Percentiles rank a stretch among this genome's conserved stretches.
Conservation (phyloP, 2,329 filamentous ascomycete genomes). For the Trichoderma sp. region DNA sequence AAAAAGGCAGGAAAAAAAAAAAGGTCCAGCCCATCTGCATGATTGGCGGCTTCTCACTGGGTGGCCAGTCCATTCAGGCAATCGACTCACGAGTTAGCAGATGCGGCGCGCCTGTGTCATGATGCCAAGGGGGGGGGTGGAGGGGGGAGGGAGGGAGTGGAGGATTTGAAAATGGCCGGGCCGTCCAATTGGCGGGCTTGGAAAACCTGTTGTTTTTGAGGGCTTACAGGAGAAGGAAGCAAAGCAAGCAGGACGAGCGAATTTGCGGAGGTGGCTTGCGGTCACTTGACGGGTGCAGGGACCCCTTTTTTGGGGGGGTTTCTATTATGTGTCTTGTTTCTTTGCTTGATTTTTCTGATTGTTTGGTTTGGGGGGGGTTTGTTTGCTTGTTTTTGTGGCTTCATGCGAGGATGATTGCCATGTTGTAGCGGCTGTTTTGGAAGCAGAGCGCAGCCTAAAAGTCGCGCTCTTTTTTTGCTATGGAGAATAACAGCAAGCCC, state of each 20-base stretch:
- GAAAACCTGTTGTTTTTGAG: background rate
- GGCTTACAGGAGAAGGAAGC: background rate
- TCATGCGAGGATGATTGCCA: background rate
- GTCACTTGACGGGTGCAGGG: slow-evolving; percentile 15
- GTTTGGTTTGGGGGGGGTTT: too few species aligned
- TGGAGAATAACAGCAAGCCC: background rate
- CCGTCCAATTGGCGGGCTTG: background rate
- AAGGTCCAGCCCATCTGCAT: background rate
- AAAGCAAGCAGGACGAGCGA: background rate
- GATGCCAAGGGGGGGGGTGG: background rate
- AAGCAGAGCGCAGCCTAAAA: background rate
- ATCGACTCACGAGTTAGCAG: background rate
- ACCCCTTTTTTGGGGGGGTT: background rate
- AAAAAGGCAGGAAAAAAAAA: too few species aligned
- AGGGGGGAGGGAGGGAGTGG: background rate
- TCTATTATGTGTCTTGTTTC: background rate
- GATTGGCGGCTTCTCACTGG: background rate
- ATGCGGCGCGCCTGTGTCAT: background rate
- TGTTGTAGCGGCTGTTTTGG: background rate
- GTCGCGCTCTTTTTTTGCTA: background rate
- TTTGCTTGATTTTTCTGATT: background rate
- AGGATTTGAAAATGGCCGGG: too few species aligned
- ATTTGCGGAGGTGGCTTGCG: slow-evolving; percentile 19
- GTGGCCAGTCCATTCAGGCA: background rate
- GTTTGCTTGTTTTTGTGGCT: background rate